Percentiles rank a stretch among this genome's conserved stretches.
Evolutionary conservation across 176 grass and related monocot genomes (phyloP).

Genomic region (Carex kokanica): DNA sequence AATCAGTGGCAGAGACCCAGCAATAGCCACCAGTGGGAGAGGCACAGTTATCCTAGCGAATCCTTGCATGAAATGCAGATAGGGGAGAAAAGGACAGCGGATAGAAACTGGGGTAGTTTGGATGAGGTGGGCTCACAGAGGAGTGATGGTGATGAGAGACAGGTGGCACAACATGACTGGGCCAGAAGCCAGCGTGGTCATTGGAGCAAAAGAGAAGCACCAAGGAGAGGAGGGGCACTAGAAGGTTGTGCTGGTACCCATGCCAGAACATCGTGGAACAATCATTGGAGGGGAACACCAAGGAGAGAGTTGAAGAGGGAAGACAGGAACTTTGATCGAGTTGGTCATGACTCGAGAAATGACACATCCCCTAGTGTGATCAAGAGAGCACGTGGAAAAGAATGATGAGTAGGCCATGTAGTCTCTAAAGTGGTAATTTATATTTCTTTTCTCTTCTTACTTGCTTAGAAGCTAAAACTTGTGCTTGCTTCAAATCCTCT

Average conservation of each 20-base stretch:
- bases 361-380: background rate
- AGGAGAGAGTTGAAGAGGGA: conserved; percentile 2
- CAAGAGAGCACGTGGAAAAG: background rate
- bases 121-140: background rate
- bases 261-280: background rate
- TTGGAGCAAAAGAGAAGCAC: background rate
- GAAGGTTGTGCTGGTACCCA: background rate
- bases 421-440: no score
- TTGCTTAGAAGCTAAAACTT: background rate
- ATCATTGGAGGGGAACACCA: background rate
- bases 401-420: no score
- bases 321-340: background rate
- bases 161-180: background rate
- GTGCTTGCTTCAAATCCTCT: background rate
- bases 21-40: no score
- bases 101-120: background rate
- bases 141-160: background rate
- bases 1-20: background rate
- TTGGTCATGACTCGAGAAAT: background rate
- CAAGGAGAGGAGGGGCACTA: background rate
- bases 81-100: background rate
- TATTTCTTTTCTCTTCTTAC: background rate
- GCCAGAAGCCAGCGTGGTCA: no score
- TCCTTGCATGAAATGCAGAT: background rate
- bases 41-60: background rate